Base-by-base conservation (phyloP, 2,329 filamentous ascomycete species). In the Fusarium circinatum region DNA sequence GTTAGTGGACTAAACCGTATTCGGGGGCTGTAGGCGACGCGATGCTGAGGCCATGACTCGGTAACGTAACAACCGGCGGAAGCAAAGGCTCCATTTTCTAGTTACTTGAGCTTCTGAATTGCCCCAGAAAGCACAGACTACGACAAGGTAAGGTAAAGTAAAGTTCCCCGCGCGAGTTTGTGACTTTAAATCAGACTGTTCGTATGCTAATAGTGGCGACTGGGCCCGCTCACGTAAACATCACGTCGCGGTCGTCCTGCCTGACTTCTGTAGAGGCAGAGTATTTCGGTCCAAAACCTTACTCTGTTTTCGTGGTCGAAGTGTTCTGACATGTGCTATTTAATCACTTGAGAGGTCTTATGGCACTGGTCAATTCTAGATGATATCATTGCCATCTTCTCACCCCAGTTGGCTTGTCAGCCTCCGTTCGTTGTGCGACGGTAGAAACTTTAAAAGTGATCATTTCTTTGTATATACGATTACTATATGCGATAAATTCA, bases 31-130 rank as follows among this genome's bases (percentile, higher is more conserved):
- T 63, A 68, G 56, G 64, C 65, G 65, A 69, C 65, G 5, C 12
- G 15, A 18, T 30, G 39, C 36, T 48, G 32, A 62, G 30, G 20
- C 32, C 64, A 68, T 68, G 64, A 68, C 65, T 68, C 65, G 56
- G 64, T 26, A 42, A 30, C 38, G 44, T 49, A 64, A 62, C 44
- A 65, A 28, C 34, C 45, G 28, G 42, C 12, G 42, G 12, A 36
- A 52, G 49, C 18, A 39, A n/a, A 6, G 55, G 26, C 42, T 68
- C 63, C 44, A 18, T 58, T 68, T 61, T n/a, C 18, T 47, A 24
- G 11, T 39, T 65, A 55, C 60, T 56, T 22, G n/a, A 36, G 9
- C 32, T 28, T 38, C 26, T 26, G 9, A 28, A 28, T 61, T 67
- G 63, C 65, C 47, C 63, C 63, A 52, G 63, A 62, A 62, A 44